Evolutionary conservation across 2,329 filamentous ascomycete genomes (phyloP).

Genomic region (Fusarium illudens): DNA sequence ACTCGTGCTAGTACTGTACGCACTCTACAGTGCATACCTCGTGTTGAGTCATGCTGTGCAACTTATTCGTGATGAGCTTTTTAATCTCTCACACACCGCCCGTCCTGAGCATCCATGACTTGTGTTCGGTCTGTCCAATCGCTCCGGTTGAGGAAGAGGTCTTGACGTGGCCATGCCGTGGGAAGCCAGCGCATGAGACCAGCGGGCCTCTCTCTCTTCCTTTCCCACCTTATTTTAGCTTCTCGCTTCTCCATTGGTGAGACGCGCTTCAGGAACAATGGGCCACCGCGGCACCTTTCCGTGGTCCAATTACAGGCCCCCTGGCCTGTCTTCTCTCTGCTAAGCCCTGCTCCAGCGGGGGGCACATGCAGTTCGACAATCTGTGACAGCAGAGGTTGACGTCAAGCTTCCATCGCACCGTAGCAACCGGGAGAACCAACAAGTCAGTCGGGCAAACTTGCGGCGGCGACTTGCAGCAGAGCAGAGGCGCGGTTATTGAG

Average conservation of each 20-base stretch:
- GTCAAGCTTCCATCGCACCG: slow-evolving; percentile 19
- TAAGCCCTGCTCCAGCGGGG: slow-evolving; percentile 28
- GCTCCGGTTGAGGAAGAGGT: background rate
- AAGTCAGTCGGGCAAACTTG: background rate
- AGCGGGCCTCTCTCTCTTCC: background rate
- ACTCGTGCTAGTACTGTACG: slow-evolving; percentile 20
- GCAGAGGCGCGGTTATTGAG: background rate
- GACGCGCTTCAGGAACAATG: slow-evolving; percentile 9
- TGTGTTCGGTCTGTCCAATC: background rate
- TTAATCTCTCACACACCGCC: slow-evolving; percentile 16
- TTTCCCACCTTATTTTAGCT: slow-evolving; percentile 12
- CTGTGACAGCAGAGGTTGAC: slow-evolving; percentile 12
- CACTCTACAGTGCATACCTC: slow-evolving; percentile 32
- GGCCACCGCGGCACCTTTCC: slow-evolving; percentile 26
- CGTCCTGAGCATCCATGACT: background rate
- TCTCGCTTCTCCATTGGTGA: slow-evolving; percentile 11
- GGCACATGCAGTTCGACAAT: background rate
- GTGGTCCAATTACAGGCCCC: slow-evolving; percentile 6
- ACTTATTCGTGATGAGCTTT: background rate
- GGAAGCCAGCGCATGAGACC: slow-evolving; percentile 16
- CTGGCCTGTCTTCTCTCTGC: slow-evolving; percentile 10
- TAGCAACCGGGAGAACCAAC: slow-evolving; percentile 18
- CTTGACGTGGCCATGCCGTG: slow-evolving; percentile 32
- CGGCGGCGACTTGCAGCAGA: background rate
- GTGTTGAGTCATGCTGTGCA: slow-evolving; percentile 11